Evolutionary conservation across 352 stramenopile species (phyloP).

Genomic region (Pythium biforme): DNA sequence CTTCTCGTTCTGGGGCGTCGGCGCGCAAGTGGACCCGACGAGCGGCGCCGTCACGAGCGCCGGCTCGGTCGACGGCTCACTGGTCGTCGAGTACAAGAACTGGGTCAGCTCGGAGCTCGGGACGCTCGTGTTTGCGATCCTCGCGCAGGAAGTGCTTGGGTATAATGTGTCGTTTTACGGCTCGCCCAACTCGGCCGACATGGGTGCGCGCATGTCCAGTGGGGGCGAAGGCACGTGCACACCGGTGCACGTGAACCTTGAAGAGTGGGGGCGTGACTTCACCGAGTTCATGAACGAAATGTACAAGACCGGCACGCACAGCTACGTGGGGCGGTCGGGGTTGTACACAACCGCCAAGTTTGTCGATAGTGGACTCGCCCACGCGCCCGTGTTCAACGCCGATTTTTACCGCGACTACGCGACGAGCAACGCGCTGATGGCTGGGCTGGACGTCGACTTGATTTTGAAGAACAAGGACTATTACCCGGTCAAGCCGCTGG

Average conservation of each 20-base stretch:
- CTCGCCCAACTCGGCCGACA: conserved; percentile 11
- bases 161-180: conserved; percentile 29
- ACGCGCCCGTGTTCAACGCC: conserved; percentile 27
- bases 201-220: conserved; percentile 38
- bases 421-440: conserved; percentile 37
- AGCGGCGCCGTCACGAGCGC: conserved; percentile 12
- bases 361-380: not conserved
- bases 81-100: conserved; percentile 34
- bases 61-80: conserved; percentile 27
- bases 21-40: conserved; percentile 12
- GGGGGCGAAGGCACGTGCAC: conserved; percentile 36
- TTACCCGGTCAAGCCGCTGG: conserved; percentile 29
- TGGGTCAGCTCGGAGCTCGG: conserved; percentile 48
- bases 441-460: conserved; percentile 18
- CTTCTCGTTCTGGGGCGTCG: conserved; percentile 29
- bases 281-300: conserved; percentile 55
- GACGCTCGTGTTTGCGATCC: conserved; percentile 41
- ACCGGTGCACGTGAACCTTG: conserved; percentile 55
- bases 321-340: conserved; percentile 42
- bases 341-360: conserved; percentile 51
- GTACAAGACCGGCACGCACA: conserved; percentile 33
- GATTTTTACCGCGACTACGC: conserved; percentile 60
- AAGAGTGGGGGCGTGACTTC: conserved; percentile 46
- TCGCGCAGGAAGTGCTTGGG: conserved; percentile 42
- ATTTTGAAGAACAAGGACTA: conserved; percentile 34